Percentiles rank a stretch among this genome's conserved stretches.
phyloP scores from a whole-genome alignment of 768 basidiomycete species.

The Amanita exitialis region DNA sequence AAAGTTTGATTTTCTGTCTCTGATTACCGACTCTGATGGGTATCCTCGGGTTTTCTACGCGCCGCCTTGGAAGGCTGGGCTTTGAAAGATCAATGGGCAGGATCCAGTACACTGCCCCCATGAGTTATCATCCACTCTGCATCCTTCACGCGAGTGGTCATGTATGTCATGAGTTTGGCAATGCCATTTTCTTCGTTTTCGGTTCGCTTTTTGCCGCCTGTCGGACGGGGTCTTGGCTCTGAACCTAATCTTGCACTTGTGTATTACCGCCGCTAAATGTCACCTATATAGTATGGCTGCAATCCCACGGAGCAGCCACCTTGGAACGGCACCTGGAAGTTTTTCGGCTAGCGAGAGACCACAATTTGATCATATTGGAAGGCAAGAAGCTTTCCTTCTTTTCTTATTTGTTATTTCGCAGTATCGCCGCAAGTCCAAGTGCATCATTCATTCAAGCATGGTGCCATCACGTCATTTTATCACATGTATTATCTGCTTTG shows the following conservation, averaged over 20 bases:
- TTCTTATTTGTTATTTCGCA: not conserved
- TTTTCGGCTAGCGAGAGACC: conserved; percentile 57
- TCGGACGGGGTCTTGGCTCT: not conserved
- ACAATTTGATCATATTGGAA: conserved; percentile 80
- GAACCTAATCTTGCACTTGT: conserved; percentile 1
- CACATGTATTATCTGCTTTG: not conserved
- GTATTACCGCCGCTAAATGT: not conserved
- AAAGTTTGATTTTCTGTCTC: not conserved
- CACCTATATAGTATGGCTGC: conserved; percentile 55
- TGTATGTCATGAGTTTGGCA: not conserved
- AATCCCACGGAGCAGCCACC: conserved; percentile 79
- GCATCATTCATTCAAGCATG: not conserved
- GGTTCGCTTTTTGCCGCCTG: not conserved
- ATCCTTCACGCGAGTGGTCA: not conserved
- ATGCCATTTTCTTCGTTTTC: not conserved
- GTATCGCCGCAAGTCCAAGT: not conserved
- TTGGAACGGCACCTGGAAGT: conserved; percentile 62
- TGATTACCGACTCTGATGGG: conserved; percentile 68
- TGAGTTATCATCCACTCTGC: conserved; percentile 19
- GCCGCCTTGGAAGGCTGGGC: conserved; percentile 73
- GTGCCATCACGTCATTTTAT: not conserved
- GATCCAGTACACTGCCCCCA: conserved; percentile 74
- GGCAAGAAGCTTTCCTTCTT: conserved; percentile 30
- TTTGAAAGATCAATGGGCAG: conserved; percentile 59
- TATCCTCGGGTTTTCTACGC: conserved; percentile 49